Evolutionary conservation across 208 protist species (phyloP), one percentile per base, ranked within the genome.

Genomic region (Borovskyia barvae): DNA sequence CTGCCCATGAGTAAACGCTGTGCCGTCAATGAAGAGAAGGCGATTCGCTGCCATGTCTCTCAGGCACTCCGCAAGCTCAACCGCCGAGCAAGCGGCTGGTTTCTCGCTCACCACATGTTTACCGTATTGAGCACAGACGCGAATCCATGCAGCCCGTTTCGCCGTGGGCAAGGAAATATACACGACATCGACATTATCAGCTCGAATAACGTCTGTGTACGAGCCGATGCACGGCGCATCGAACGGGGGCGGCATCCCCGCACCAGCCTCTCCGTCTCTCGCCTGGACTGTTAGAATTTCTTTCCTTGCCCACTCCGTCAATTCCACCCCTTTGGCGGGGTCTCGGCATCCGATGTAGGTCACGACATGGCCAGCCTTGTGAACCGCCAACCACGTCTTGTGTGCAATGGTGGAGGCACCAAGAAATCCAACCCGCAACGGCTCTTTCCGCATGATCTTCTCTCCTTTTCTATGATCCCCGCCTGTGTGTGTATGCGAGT

Each of bases 71-170:
- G 45, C 57, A 19, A 91, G 71, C 42, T 85, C 54, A 20, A 50
- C 48, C 1, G 56, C 45, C 14, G 50, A 72, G 8, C 33, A 41
- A 11, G 84, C 80, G 11, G 77, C 57, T 2, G 84, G 84, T 50
- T 86, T 91, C 66, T 91, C 77, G 55, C 77, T 56, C 5, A 91
- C 80, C 15, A 91, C 78, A 53, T 88, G 77, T 70, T 87, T 91
- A 43, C 80, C 75, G 32, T 78, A 33, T 24, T 80, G 42, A 3
- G 68, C 69, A 43, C 84, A 88, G 39, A 69, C 49, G 11, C 70
- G 60, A 24, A 91, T 66, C 79, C 80, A 91, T 47, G 59, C 49
- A 32, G 81, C 55, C 8, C 84, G 80, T 17, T 55, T 43, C 22
- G 63, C 56, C 1, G 76, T 70, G 3, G 84, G 84, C 52, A 91